Evolutionary conservation across 1,284 basidiomycete genomes (phyloP).

Genomic region (Tilletiaria anomala): DNA sequence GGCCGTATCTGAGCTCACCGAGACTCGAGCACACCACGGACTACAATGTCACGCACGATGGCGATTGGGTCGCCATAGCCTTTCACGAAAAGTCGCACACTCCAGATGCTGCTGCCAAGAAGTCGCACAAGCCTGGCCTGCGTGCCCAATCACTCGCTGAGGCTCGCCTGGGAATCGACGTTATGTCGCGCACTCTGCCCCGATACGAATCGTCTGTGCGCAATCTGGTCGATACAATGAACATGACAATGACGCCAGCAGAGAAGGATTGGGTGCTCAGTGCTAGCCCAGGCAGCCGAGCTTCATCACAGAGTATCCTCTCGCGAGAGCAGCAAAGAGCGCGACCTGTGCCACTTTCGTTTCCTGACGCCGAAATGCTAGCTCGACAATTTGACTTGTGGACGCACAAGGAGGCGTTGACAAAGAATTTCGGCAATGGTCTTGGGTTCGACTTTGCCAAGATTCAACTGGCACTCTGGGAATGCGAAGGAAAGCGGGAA

Average conservation of each 20-base stretch:
- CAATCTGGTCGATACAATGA: conserved; percentile 29
- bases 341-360: not conserved
- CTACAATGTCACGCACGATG: conserved; percentile 33
- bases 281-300: not conserved
- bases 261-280: conserved; percentile 18
- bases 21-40: conserved; percentile 6
- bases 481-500: too few species aligned
- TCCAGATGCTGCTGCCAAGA: too few species aligned
- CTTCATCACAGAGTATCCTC: not conserved
- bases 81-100: too few species aligned
- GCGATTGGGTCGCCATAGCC: conserved; percentile 31
- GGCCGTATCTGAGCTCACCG: conserved; percentile 5
- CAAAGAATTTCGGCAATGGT: conserved; percentile 28
- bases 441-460: conserved; percentile 29
- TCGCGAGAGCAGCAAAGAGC: not conserved
- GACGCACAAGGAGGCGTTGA: conserved; percentile 38
- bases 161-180: conserved; percentile 23
- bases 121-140: not conserved
- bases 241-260: conserved; percentile 15
- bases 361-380: conserved; percentile 5
- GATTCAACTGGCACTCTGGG: conserved; percentile 17
- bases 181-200: conserved; percentile 28
- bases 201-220: conserved; percentile 13
- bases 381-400: conserved; percentile 20
- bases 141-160: not conserved